A percentile compares a stretch with the other conserved stretches of the same genome.
Conservation (phyloP, 2,329 filamentous ascomycete genomes). For the Exophiala alcalophila region DNA sequence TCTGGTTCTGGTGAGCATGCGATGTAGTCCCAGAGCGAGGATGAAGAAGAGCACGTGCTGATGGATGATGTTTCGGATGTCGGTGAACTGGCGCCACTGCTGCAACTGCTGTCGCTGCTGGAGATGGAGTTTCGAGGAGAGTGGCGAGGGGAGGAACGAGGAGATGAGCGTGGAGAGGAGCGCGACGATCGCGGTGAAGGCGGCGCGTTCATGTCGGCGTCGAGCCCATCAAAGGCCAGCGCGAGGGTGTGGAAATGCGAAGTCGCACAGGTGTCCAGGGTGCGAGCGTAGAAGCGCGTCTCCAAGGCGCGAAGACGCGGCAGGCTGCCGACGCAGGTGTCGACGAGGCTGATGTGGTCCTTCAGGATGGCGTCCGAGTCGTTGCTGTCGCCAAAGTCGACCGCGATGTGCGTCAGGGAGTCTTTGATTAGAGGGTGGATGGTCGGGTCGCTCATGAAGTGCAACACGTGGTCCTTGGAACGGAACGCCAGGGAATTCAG, state of each 20-base stretch:
- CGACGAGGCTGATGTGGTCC: conserved; percentile 25
- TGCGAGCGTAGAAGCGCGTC: conserved; percentile 26
- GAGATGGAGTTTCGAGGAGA: conserved; percentile 21
- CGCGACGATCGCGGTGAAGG: conserved; percentile 21
- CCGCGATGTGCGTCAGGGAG: conserved; percentile 21
- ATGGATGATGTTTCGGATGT: conserved; percentile 9
- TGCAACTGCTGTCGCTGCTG: conserved; percentile 13
- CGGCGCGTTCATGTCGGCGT: conserved; percentile 25
- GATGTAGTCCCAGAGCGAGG: conserved; percentile 1
- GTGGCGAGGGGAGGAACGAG: conserved; percentile 18
- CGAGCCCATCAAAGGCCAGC: conserved; percentile 22
- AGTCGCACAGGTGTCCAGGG: conserved; percentile 18
- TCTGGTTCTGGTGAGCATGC: conserved; percentile 6
- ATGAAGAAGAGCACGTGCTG: conserved; percentile 6
- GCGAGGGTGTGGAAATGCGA: conserved; percentile 25
- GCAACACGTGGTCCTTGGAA: conserved; percentile 16
- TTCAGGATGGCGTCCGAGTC: conserved; percentile 24
- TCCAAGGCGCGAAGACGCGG: conserved; percentile 22
- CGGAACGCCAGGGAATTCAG: conserved; percentile 26
- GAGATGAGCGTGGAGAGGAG: conserved; percentile 7
- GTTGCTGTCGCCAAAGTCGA: conserved; percentile 25
- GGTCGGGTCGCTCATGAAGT: conserved; percentile 21
- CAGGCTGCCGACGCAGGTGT: conserved; percentile 22
- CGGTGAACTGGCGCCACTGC: conserved; percentile 8
- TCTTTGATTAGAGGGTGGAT: conserved; percentile 23